Evolutionary conservation across 2,329 filamentous ascomycete species (phyloP).

Genomic region (Monosporascus ibericus): DNA sequence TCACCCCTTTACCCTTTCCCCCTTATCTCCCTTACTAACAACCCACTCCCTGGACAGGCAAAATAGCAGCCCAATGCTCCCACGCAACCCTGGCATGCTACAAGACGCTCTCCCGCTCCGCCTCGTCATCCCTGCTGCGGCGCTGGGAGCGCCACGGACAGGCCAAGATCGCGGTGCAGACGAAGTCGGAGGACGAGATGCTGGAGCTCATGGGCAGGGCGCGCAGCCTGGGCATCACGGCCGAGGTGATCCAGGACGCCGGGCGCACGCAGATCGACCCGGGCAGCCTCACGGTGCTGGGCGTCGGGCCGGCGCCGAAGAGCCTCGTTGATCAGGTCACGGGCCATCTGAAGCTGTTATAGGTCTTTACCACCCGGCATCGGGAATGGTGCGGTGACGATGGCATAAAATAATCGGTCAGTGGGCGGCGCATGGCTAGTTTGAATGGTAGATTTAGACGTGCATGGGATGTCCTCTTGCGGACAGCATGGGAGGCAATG

Average conservation of each 20-base stretch:
- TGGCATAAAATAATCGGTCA: background rate
- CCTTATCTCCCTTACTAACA: conserved; percentile 1
- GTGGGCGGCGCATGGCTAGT: too few relatives aligned
- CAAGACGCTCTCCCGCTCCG: conserved; percentile 63
- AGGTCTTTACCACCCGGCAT: background rate
- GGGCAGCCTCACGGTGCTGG: conserved; percentile 87
- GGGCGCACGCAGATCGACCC: conserved; percentile 93
- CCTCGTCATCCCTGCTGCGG: conserved; percentile 64
- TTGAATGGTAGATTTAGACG: too few relatives aligned
- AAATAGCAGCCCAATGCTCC: conserved; percentile 91
- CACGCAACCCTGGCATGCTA: conserved; percentile 98
- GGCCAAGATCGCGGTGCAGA: conserved; percentile 88
- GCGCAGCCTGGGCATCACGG: conserved; percentile 75
- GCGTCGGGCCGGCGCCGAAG: conserved; percentile 75
- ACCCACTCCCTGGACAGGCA: conserved; percentile 52
- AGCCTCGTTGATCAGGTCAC: conserved; percentile 75
- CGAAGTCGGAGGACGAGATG: conserved; percentile 80
- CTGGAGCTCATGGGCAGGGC: conserved; percentile 70
- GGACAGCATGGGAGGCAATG: too few relatives aligned
- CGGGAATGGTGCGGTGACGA: background rate
- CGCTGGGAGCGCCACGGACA: conserved; percentile 85
- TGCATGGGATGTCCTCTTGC: too few relatives aligned
- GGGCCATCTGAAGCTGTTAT: conserved; percentile 26
- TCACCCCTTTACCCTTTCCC: background rate
- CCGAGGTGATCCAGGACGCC: conserved; percentile 90